Conservation (phyloP, 2,329 filamentous ascomycete genomes). For the Nigrospora sphaerica region DNA sequence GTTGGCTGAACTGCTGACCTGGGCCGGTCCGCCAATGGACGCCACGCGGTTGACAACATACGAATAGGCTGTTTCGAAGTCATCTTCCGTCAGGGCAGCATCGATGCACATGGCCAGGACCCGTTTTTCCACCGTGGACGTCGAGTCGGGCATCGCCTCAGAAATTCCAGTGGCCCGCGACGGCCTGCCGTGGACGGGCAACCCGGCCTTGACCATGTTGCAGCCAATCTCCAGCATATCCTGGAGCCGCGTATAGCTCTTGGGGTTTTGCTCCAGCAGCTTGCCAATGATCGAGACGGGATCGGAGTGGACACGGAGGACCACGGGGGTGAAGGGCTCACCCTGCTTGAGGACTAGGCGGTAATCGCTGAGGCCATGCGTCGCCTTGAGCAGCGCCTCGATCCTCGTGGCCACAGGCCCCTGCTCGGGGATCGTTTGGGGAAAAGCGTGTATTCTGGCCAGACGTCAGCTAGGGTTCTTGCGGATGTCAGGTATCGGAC, state of each 20-base stretch:
- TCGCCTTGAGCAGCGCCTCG: conserved; percentile 62
- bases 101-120: conserved; percentile 77
- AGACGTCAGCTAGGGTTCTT: conserved; percentile 1
- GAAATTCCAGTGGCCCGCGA: not conserved
- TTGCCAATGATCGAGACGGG: conserved; percentile 67
- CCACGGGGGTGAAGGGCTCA: conserved; percentile 72
- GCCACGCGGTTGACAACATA: conserved; percentile 68
- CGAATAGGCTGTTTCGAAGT: conserved; percentile 81
- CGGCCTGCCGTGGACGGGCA: conserved; percentile 29
- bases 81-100: conserved; percentile 67
- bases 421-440: conserved; percentile 45
- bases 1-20: conserved; percentile 4
- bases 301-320: conserved; percentile 69
- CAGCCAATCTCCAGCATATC: conserved; percentile 64
- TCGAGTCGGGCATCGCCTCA: conserved; percentile 6
- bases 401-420: conserved; percentile 44
- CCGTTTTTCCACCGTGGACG: conserved; percentile 48
- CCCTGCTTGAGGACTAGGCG: conserved; percentile 72
- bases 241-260: conserved; percentile 67
- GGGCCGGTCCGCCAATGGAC: conserved; percentile 15
- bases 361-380: conserved; percentile 69
- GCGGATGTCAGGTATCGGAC: not conserved
- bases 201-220: conserved; percentile 57
- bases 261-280: conserved; percentile 67
- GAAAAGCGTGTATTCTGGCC: conserved; percentile 56